Percentiles rank a stretch among this genome's conserved stretches.
Conservation (phyloP, 352 stramenopile genomes). For the Aphanomyces invadans region DNA sequence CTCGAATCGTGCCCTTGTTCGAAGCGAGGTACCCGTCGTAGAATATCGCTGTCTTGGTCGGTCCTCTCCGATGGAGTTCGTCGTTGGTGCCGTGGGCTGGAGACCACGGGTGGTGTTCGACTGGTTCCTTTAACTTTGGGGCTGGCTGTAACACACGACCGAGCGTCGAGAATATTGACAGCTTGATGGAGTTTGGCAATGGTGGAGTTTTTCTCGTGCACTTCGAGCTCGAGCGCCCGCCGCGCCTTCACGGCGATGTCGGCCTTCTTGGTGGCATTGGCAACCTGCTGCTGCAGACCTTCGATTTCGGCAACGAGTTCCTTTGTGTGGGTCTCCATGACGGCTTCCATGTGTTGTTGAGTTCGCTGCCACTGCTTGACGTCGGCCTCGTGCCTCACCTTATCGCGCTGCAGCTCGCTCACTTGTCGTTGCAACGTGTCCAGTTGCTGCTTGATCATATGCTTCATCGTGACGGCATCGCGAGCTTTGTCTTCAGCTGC, state of each 20-base stretch:
- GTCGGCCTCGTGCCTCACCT: neutral
- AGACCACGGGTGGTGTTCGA: too few species aligned
- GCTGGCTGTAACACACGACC: too few species aligned
- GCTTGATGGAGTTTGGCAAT: conserved; percentile 14
- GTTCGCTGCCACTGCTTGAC: neutral
- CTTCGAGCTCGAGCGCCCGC: neutral
- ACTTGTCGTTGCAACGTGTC: neutral
- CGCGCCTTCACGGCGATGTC: neutral
- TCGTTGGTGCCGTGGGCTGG: too few species aligned
- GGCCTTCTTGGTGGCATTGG: conserved; percentile 1
- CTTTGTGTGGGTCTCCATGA: conserved; percentile 18
- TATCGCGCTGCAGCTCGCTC: neutral
- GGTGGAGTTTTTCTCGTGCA: conserved; percentile 13
- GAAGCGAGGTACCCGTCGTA: too few species aligned
- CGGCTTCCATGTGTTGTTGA: conserved; percentile 1
- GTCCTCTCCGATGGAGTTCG: too few species aligned
- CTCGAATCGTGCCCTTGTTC: neutral
- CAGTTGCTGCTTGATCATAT: conserved; percentile 12
- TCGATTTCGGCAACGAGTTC: conserved; percentile 16
- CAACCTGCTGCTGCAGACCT: neutral
- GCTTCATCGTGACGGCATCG: conserved; percentile 3
- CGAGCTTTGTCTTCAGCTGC: conserved; percentile 6
- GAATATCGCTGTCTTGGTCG: too few species aligned
- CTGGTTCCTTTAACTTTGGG: too few species aligned
- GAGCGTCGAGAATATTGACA: too few species aligned